Conservation (phyloP, 2,329 filamentous ascomycete genomes). For the Chaetoscypha palmicola region DNA sequence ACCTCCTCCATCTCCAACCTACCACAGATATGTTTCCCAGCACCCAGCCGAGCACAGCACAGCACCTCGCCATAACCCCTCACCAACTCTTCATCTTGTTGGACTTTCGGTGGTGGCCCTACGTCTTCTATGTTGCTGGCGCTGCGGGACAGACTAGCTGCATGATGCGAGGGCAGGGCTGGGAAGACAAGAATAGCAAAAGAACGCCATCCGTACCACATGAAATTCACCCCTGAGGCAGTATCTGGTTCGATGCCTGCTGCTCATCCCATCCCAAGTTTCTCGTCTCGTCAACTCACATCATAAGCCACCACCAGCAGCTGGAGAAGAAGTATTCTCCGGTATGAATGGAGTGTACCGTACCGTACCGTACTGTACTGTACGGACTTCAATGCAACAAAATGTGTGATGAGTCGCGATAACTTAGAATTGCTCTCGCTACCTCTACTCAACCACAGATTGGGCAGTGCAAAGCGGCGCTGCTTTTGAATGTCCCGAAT, state of each 20-base stretch:
- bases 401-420: too few relatives aligned
- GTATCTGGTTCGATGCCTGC: not conserved
- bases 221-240: not conserved
- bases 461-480: conserved; percentile 9
- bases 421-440: not conserved
- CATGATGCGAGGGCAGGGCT: conserved; percentile 7
- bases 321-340: not conserved
- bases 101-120: conserved; percentile 1
- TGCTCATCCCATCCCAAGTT: not conserved
- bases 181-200: conserved; percentile 11
- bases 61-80: too few relatives aligned
- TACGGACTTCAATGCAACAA: not conserved
- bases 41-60: not conserved
- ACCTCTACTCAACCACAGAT: not conserved
- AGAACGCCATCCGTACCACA: not conserved
- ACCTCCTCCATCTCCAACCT: not conserved
- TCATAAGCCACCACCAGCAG: not conserved
- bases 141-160: not conserved
- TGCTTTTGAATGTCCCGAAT: conserved; percentile 8
- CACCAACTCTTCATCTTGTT: not conserved
- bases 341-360: too few relatives aligned
- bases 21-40: not conserved
- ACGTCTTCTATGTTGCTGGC: conserved; percentile 2
- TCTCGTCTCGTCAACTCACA: not conserved
- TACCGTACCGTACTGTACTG: not conserved